A percentile compares a stretch with the other conserved stretches of the same genome.
Evolutionary conservation across 331 rosid species (phyloP).

Genomic region (Prunus yedoensis): DNA sequence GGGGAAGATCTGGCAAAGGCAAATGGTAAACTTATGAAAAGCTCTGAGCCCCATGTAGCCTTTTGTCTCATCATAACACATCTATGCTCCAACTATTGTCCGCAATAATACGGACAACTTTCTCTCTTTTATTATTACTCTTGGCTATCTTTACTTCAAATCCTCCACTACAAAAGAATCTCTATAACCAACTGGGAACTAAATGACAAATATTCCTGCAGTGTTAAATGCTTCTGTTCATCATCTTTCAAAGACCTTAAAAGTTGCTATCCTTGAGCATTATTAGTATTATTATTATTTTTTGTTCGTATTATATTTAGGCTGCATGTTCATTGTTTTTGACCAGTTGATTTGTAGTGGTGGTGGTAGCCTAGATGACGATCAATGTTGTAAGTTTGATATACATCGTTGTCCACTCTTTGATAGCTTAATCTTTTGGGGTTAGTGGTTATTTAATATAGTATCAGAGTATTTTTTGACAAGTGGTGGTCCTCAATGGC

Average conservation of each 20-base stretch:
- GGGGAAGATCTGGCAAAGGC: not conserved
- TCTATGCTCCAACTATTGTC: slow-evolving; percentile 4
- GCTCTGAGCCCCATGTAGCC: not conserved
- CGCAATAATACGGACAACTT: slow-evolving; percentile 8
- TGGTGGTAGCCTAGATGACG: no score
- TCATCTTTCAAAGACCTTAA: not conserved
- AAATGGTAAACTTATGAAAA: not conserved
- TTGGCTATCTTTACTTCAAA: not conserved
- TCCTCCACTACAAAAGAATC: slow-evolving; percentile 4
- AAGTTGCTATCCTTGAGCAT: not conserved
- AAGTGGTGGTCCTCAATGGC: no score
- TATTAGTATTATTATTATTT: no score
- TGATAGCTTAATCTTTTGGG: no score
- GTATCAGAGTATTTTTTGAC: accelerated
- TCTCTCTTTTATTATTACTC: not conserved
- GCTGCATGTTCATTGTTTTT: no score
- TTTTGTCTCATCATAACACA: slow-evolving; percentile 3
- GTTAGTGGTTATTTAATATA: no score
- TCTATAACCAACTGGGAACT: not conserved
- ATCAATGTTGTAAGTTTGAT: no score
- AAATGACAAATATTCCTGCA: slow-evolving; percentile 16
- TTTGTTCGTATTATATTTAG: no score
- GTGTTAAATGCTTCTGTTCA: not conserved
- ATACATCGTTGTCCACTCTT: no score
- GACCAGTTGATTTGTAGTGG: no score